phyloP scores from a whole-genome alignment of 352 stramenopile genomes.

The Globisporangium middletonii region DNA sequence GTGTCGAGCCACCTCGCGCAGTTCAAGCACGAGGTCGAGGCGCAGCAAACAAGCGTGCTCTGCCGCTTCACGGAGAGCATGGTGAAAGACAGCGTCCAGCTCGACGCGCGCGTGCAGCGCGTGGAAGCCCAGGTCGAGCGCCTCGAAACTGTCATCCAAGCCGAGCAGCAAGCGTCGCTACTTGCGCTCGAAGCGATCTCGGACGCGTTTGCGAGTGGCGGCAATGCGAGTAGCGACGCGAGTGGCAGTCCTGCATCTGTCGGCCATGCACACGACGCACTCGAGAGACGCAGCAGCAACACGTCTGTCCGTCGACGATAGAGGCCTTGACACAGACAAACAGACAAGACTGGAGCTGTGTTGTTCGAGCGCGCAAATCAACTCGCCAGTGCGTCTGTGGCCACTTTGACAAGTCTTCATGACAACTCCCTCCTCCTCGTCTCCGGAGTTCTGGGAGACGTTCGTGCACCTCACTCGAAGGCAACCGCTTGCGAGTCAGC shows the following conservation, averaged over 20 bases:
- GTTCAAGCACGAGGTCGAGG: slow-evolving; percentile 58
- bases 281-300: too few species aligned
- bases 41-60: slow-evolving; percentile 38
- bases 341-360: too few species aligned
- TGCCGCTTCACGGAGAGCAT: slow-evolving; percentile 50
- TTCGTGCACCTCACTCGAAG: too few species aligned
- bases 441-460: too few species aligned
- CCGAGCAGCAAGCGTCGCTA: slow-evolving; percentile 64
- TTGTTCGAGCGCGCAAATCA: too few species aligned
- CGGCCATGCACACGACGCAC: too few species aligned
- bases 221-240: background rate
- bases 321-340: too few species aligned
- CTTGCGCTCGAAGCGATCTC: slow-evolving; percentile 66
- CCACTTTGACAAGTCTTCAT: too few species aligned
- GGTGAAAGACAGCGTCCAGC: slow-evolving; percentile 32
- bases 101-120: slow-evolving; percentile 47
- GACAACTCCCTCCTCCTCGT: too few species aligned
- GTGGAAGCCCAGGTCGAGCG: slow-evolving; percentile 45
- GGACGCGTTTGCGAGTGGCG: slow-evolving; percentile 31
- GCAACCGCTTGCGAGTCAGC: too few species aligned
- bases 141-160: slow-evolving; percentile 54
- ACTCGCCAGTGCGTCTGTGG: too few species aligned
- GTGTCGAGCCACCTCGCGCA: slow-evolving; percentile 51
- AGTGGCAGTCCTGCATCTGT: background rate
- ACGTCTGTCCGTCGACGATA: too few species aligned